A percentile compares a stretch with the other conserved stretches of the same genome.
Evolutionary conservation across 352 stramenopile species (phyloP).

Genomic region (Phytophthora pistaciae): DNA sequence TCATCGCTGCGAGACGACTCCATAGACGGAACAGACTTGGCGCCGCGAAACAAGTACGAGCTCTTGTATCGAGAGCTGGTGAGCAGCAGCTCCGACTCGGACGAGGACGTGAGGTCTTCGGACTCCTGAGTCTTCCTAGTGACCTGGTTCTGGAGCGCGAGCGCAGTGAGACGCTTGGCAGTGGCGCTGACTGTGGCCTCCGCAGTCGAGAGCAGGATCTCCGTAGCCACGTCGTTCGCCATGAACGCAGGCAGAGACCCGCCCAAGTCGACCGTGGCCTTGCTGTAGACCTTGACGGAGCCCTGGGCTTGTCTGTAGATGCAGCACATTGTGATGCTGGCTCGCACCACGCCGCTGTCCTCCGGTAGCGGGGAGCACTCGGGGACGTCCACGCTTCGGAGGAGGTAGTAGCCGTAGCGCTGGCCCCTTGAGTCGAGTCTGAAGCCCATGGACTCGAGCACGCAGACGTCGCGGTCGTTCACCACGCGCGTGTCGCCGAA

Average conservation of each 20-base stretch:
- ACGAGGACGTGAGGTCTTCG: constrained; percentile 28
- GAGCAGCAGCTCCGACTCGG: constrained; percentile 27
- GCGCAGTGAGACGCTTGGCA: constrained; percentile 56
- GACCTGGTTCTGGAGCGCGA: constrained; percentile 13
- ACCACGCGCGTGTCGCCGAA: constrained; percentile 55
- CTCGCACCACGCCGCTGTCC: constrained; percentile 52
- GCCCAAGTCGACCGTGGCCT: constrained; percentile 61
- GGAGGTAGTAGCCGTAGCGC: constrained; percentile 63
- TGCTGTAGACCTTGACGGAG: constrained; percentile 63
- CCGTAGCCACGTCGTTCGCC: constrained; percentile 49
- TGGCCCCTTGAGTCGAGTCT: constrained; percentile 41
- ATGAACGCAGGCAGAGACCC: constrained; percentile 57
- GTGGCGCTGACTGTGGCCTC: constrained; percentile 48
- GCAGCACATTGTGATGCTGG: constrained; percentile 65
- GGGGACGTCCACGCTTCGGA: constrained; percentile 59
- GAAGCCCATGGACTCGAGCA: constrained; percentile 64
- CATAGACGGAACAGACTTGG: constrained; percentile 24
- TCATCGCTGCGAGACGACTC: constrained; percentile 7
- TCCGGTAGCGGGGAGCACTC: constrained; percentile 58
- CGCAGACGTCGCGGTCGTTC: constrained; percentile 58
- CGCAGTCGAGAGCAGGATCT: constrained; percentile 52
- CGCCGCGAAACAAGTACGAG: constrained; percentile 31
- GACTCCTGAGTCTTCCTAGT: constrained; percentile 16
- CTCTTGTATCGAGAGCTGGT: constrained; percentile 25
- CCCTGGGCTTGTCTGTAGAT: constrained; percentile 67